phyloP scores from a whole-genome alignment of 2,329 filamentous ascomycete genomes.

The Penicillium concentricum region DNA sequence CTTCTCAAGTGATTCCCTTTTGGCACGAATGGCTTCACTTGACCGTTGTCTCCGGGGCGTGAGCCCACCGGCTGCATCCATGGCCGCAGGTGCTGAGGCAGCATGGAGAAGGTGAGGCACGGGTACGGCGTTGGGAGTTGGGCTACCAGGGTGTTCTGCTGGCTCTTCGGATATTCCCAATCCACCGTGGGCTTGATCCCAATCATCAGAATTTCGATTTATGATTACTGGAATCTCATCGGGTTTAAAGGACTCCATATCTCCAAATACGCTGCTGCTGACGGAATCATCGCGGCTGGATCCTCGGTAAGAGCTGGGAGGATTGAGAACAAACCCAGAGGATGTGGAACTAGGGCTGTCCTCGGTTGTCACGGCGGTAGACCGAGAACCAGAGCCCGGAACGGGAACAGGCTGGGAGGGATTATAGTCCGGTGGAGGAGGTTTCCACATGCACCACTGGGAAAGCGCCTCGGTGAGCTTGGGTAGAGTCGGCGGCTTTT shows the following conservation, averaged over 20 bases:
- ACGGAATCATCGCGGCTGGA: slow-evolving; percentile 88
- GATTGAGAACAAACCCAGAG: slow-evolving; percentile 65
- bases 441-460: slow-evolving; percentile 89
- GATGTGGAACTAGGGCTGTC: slow-evolving; percentile 84
- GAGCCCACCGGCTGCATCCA: slow-evolving; percentile 52
- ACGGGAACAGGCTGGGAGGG: slow-evolving; percentile 58
- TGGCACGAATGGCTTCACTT: slow-evolving; percentile 70
- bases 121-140: slow-evolving; percentile 33
- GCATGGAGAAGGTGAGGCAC: slow-evolving; percentile 59
- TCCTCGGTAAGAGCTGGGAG: slow-evolving; percentile 72
- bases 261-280: slow-evolving; percentile 77
- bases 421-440: slow-evolving; percentile 61
- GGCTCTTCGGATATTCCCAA: slow-evolving; percentile 71
- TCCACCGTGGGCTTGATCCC: slow-evolving; percentile 65
- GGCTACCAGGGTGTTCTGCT: slow-evolving; percentile 14
- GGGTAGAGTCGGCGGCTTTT: slow-evolving; percentile 91
- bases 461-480: slow-evolving; percentile 88
- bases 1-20: slow-evolving; percentile 73
- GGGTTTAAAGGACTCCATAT: slow-evolving; percentile 73
- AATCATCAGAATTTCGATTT: slow-evolving; percentile 73
- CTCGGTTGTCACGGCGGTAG: slow-evolving; percentile 63
- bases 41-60: slow-evolving; percentile 64
- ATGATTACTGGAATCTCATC: slow-evolving; percentile 78
- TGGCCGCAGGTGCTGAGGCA: slow-evolving; percentile 63
- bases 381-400: slow-evolving; percentile 62